Percentiles rank a stretch among this genome's conserved stretches.
phyloP scores from a whole-genome alignment of 2,329 filamentous ascomycete genomes.

The Colletotrichum paranaense region DNA sequence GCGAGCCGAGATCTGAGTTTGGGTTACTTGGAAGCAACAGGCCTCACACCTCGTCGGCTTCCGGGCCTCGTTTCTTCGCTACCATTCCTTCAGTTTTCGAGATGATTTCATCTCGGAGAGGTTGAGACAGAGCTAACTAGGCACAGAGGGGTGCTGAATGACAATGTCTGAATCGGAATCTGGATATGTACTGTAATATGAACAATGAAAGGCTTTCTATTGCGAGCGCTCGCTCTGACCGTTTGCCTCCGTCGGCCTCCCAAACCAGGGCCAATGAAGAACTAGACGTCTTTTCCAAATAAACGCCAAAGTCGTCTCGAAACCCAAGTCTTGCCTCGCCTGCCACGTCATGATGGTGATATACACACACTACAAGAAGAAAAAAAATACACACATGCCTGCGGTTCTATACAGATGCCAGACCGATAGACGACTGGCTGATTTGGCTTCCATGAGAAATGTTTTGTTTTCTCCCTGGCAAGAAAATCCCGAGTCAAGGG shows the following conservation, averaged over 20 bases:
- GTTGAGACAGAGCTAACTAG: too few relatives aligned
- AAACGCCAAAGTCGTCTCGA: slow-evolving; percentile 17
- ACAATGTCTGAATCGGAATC: not conserved
- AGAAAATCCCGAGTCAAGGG: not conserved
- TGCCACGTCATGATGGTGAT: not conserved
- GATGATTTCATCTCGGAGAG: not conserved
- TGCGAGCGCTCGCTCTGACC: not conserved
- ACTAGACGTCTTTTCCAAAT: not conserved
- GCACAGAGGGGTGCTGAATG: fast-evolving
- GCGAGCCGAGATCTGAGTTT: not conserved
- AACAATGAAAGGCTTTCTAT: not conserved
- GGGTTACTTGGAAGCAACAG: not conserved
- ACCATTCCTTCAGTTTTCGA: too few relatives aligned
- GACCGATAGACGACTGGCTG: not conserved
- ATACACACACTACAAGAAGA: not conserved
- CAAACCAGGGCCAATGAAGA: not conserved
- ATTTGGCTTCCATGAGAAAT: not conserved
- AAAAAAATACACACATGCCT: not conserved
- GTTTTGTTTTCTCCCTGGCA: not conserved
- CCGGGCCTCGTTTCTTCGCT: too few relatives aligned
- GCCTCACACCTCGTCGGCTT: too few relatives aligned
- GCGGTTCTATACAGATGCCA: not conserved
- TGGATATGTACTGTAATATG: not conserved
- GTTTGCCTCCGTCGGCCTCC: not conserved
- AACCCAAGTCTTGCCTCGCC: not conserved